phyloP scores from a whole-genome alignment of 306 rosid species.

The Erythrophleum fordii region DNA sequence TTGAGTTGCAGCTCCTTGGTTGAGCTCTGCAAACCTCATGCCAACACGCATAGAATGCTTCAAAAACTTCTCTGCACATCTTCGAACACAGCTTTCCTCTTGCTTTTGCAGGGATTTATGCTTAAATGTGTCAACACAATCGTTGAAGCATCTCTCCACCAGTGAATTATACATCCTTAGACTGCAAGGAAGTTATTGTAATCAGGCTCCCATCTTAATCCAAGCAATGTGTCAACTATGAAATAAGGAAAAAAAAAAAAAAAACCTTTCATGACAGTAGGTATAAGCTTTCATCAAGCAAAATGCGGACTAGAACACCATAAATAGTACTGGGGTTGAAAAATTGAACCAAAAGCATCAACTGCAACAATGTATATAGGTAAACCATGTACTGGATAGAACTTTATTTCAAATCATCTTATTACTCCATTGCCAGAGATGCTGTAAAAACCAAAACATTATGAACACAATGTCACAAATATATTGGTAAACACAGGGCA shows the following conservation, averaged over 20 bases:
- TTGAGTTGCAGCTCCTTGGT: slow-evolving; percentile 56
- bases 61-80: too few species aligned
- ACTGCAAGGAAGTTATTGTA: slow-evolving; percentile 39
- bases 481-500: neutral
- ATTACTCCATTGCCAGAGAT: neutral
- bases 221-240: neutral
- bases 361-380: too few species aligned
- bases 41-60: too few species aligned
- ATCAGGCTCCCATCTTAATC: slow-evolving; percentile 21
- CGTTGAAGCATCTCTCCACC: slow-evolving; percentile 64
- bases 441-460: neutral
- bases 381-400: too few species aligned
- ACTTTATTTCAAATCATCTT: neutral
- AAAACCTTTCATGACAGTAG: neutral
- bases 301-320: too few species aligned
- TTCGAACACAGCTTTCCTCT: too few species aligned
- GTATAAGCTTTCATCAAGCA: too few species aligned
- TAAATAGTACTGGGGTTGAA: too few species aligned
- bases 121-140: slow-evolving; percentile 69
- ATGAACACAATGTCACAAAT: neutral
- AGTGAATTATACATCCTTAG: slow-evolving; percentile 69
- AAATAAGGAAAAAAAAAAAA: neutral
- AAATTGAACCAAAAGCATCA: too few species aligned
- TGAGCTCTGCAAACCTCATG: too few species aligned
- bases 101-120: too few species aligned